These are phyloP conservation scores for Tetracladium setigerum DNA, from an alignment of 495 filamentous ascomycete species.

Conservation along the genomic window DNA sequence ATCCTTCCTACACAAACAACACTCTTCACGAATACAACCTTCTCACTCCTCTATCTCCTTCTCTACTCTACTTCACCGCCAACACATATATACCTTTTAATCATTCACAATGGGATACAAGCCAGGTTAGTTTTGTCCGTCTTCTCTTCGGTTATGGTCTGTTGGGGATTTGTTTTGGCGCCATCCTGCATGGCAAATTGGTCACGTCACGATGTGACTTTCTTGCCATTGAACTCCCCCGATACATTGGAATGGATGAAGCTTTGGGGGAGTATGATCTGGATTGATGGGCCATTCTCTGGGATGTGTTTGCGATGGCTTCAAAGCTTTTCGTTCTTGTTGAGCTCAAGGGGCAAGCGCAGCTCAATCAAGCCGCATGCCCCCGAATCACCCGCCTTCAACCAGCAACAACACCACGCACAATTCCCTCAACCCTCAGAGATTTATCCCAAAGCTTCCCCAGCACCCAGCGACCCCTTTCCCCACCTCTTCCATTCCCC, in stretches of 20 bases:
- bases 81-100: conserved; percentile 3
- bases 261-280: neutral
- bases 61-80: neutral
- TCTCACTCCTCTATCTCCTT: neutral
- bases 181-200: neutral
- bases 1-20: conserved; percentile 1
- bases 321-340: neutral
- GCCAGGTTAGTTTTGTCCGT: conserved; percentile 5
- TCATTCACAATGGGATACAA: conserved; percentile 15
- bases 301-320: neutral
- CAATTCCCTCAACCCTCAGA: too few species aligned
- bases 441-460: too few species aligned
- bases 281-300: neutral
- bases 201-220: conserved; percentile 6
- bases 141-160: conserved; percentile 1
- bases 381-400: too few species aligned
- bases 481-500: too few species aligned
- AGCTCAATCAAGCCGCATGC: too few species aligned
- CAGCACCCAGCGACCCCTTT: too few species aligned
- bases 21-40: neutral
- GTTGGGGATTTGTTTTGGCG: too few species aligned
- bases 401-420: too few species aligned
- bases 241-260: neutral
- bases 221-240: conserved; percentile 7
- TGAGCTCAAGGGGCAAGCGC: neutral